Base-by-base conservation (phyloP, 2,329 filamentous ascomycete species). In the Penicillium sclerotigenum region DNA sequence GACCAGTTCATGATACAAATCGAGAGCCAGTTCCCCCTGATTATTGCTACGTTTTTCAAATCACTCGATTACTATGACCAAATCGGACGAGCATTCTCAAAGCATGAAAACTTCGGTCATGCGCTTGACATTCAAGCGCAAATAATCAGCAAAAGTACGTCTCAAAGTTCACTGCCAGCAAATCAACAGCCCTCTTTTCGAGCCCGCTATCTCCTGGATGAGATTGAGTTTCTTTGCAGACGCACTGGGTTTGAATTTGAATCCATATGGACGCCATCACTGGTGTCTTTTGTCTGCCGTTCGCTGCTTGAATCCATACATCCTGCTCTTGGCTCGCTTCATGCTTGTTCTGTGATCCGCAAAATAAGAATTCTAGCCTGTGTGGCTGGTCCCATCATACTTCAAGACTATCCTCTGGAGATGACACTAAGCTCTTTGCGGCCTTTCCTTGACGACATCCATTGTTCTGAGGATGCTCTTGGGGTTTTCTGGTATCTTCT, bases 391-490 rank as follows among this genome's bases (percentile, higher is more conserved):
- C 71, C 83, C 0, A 80, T 86, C 48, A 89, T 89, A n/a, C 79
- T 88, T 24, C 78, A 84, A 38, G 89, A 88, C 0, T 97, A 97
- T 68, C 89, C 91, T 11, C 73, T 97, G 14, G 90, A 99, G 71
- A 94, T 97, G 89, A 80, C 96, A 0, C 80, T 99, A 1, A 89
- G 91, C 65, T 87, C 89, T 1, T 79, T 96, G 20, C 82, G 88
- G 10, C 85, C 86, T 0, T 95, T 91, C 62, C 78, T 97, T 6
- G 87, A 87, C 1, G 88, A 97, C 63, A 82, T 87, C 0, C 88
- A 95, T 68, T 97, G 93, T 72, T 89, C 92, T 10, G 90, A 96
- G 68, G 94, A 99, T 75, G 87, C 90, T 1, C 80, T 97, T 42
- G 93, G 92, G 0, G 83, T 99, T 33, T 86, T 89, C 57, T 88